phyloP scores from a whole-genome alignment of 225 moss, liverwort and hornwort genomes.

The Lunularia cruciata region DNA sequence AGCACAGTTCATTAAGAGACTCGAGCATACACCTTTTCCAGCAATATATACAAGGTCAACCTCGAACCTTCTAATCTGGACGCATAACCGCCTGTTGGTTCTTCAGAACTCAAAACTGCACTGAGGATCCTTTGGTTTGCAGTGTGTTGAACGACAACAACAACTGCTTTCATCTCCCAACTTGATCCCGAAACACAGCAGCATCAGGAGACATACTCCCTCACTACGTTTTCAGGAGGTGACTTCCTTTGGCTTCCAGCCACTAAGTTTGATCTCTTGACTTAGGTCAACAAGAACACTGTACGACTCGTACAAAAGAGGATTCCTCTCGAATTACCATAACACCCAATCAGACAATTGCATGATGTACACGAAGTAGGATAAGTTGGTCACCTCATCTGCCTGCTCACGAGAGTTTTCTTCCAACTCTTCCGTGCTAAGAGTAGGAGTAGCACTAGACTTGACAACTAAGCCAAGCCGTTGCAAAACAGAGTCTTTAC shows the following conservation, averaged over 20 bases:
- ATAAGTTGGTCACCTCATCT: slow-evolving; percentile 38
- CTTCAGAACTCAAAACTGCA: too few species aligned
- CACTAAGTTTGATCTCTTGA: background rate
- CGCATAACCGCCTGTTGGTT: too few species aligned
- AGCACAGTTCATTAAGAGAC: too few species aligned
- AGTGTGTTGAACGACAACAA: too few species aligned
- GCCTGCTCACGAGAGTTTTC: slow-evolving; percentile 52
- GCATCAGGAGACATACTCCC: too few species aligned
- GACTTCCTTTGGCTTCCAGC: background rate
- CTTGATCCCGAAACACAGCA: too few species aligned
- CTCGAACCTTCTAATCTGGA: too few species aligned
- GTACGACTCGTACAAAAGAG: background rate
- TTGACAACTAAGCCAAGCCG: slow-evolving; percentile 35
- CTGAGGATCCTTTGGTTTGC: too few species aligned
- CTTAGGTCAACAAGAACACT: background rate
- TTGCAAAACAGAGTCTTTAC: slow-evolving; percentile 47
- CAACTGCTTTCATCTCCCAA: too few species aligned
- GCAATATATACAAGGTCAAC: too few species aligned
- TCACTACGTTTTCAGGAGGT: too few species aligned
- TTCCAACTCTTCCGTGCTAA: slow-evolving; percentile 40
- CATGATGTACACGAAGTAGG: background rate
- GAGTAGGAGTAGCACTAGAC: slow-evolving; percentile 8
- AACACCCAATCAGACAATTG: background rate
- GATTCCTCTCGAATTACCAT: background rate
- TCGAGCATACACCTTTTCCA: too few species aligned